These are phyloP conservation scores for Knoxdaviesia proteae DNA, from an alignment of 2,329 filamentous ascomycete species.

Conservation along the genomic window DNA sequence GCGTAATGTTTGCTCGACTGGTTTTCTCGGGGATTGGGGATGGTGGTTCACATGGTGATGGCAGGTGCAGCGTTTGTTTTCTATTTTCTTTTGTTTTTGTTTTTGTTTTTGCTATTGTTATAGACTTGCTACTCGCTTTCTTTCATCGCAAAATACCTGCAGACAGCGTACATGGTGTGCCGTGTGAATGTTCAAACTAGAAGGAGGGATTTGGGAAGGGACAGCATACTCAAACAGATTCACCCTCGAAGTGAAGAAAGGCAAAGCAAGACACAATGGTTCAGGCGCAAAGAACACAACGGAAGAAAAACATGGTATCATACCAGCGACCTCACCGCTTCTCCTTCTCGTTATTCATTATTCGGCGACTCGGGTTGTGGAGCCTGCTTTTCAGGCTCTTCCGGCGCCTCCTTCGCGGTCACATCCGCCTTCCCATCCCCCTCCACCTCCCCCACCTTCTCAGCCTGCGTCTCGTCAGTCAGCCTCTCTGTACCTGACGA, in stretches of 20 bases:
- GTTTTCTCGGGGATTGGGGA: background rate
- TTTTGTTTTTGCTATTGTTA: background rate
- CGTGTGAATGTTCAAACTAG: no score
- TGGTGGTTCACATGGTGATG: background rate
- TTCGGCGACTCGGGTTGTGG: background rate
- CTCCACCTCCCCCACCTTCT: background rate
- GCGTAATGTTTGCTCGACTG: conserved; percentile 2
- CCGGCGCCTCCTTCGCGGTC: background rate
- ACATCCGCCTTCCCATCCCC: background rate
- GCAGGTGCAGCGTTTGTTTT: conserved; percentile 1
- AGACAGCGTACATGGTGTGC: no score
- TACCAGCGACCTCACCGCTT: background rate
- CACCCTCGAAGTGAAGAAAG: background rate
- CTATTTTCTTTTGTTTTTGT: conserved; percentile 3
- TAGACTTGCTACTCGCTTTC: conserved; percentile 1
- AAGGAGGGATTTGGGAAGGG: background rate
- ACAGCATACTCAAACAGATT: background rate
- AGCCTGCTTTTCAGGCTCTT: background rate
- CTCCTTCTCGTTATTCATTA: background rate
- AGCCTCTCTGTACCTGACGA: background rate
- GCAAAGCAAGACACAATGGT: background rate
- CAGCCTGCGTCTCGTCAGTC: background rate
- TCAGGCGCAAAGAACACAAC: background rate
- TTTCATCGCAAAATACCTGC: background rate
- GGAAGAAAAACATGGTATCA: background rate